Percentiles rank a stretch among this genome's conserved stretches.
Evolutionary conservation across 2,329 filamentous ascomycete species (phyloP).

Genomic region (Venturia aucupariae): DNA sequence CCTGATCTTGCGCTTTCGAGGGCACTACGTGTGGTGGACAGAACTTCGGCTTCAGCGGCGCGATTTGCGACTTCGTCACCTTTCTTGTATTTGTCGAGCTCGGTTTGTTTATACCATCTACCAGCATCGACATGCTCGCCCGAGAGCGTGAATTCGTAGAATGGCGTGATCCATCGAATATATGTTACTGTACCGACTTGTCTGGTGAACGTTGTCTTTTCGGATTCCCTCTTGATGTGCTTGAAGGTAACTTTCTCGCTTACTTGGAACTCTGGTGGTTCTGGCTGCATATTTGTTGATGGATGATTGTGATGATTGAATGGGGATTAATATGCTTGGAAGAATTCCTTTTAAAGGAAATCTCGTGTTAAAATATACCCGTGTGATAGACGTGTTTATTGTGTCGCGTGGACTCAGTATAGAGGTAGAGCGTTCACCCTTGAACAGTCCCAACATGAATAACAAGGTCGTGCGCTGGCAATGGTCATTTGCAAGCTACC

Average conservation of each 20-base stretch:
- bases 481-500: background rate
- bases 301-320: background rate
- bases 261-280: background rate
- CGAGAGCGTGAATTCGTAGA: background rate
- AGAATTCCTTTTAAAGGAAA: background rate
- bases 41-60: background rate
- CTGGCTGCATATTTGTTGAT: background rate
- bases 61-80: background rate
- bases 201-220: background rate
- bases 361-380: background rate
- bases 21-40: background rate
- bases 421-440: background rate
- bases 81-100: background rate
- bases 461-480: background rate
- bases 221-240: background rate
- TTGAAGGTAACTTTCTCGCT: background rate
- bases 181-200: background rate
- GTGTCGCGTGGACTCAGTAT: background rate
- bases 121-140: background rate
- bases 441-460: background rate
- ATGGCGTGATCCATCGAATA: background rate
- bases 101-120: conserved; percentile 5
- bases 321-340: background rate
- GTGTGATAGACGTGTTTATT: background rate
- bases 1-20: background rate